phyloP scores from a whole-genome alignment of 345 rosid species.

The Trapa bicornis region DNA sequence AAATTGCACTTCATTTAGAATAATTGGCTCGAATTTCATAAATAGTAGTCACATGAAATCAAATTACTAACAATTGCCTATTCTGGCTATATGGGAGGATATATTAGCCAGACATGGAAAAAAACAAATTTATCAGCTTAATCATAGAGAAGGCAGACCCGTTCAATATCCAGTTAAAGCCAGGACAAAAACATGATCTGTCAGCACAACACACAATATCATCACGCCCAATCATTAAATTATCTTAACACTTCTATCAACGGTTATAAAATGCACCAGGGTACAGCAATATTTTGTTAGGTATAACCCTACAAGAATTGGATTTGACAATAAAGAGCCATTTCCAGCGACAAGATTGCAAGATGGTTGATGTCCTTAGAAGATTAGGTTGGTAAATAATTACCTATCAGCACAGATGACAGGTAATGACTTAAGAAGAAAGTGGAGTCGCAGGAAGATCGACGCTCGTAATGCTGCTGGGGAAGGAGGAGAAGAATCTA shows the following conservation, averaged over 20 bases:
- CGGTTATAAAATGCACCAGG: background rate
- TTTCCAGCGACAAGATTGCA: background rate
- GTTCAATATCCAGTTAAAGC: background rate
- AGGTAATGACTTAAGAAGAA: conserved; percentile 75
- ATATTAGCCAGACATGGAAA: background rate
- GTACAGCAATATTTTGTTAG: background rate
- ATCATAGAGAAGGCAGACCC: too few species aligned
- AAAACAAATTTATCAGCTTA: background rate
- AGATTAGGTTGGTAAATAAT: conserved; percentile 1
- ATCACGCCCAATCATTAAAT: background rate
- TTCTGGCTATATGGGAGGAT: background rate
- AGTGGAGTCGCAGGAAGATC: conserved; percentile 72
- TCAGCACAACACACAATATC: background rate
- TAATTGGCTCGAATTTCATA: background rate
- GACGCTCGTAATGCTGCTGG: conserved; percentile 85
- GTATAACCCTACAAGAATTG: background rate
- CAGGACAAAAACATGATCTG: background rate
- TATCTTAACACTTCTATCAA: background rate
- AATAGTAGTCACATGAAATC: background rate
- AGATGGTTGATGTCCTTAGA: background rate
- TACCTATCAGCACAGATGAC: conserved; percentile 61
- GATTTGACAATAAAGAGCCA: background rate
- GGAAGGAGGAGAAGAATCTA: conserved; percentile 56
- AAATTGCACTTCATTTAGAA: background rate
- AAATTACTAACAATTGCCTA: background rate